Base-by-base conservation (phyloP, 2,329 filamentous ascomycete species). In the Diplodia intermedia region DNA sequence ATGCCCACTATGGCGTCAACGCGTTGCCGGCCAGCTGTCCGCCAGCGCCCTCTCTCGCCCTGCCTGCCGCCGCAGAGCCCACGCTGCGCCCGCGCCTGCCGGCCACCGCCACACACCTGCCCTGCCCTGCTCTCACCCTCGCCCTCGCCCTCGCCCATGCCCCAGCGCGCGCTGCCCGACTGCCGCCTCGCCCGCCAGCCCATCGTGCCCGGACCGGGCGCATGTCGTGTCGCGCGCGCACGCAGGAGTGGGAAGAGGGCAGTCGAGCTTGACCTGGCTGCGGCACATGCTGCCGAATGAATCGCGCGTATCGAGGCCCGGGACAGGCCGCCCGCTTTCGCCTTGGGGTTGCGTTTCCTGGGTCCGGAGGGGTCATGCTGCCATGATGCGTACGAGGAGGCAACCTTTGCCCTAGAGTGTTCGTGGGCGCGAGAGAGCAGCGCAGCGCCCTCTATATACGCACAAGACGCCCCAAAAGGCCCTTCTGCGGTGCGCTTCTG, bases 401-500 rank as follows among this genome's bases (percentile, higher is more conserved):
- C 40, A 47, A 38, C 40, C 40, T 61, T 61, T 63, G 43, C 60
- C 33, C 4, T 23, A 18, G n/a, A 14, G 31, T 5, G n/a, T 15
- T 14, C 18, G 40, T 23, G 47, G 31, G 26, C 60, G 47, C 9
- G 43, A 29, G 20, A 31, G 63, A 56, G 73, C 71, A 71, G 71
- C 71, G 63, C 68, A 69, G 55, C 69, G 68, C 71, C 70, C 75
- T 77, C 77, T 75, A 76, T 75, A 69, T 68, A 70, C 69, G 66
- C 67, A 31, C 33, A 33, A 23, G 36, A 63, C 20, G 54, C 63
- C 60, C 29, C 47, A 71, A 75, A 78, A 77, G 77, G 76, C 73
- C 76, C 75, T 75, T 77, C 72, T 77, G 69, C 75, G 73, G 75
- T 61, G 60, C 60, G 60, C 60, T 31, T 63, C 60, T 63, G 43